Percentiles rank a stretch among this genome's conserved stretches.
Conservation (phyloP, 2,329 filamentous ascomycete genomes). For the Ascochyta clinopodiicola region DNA sequence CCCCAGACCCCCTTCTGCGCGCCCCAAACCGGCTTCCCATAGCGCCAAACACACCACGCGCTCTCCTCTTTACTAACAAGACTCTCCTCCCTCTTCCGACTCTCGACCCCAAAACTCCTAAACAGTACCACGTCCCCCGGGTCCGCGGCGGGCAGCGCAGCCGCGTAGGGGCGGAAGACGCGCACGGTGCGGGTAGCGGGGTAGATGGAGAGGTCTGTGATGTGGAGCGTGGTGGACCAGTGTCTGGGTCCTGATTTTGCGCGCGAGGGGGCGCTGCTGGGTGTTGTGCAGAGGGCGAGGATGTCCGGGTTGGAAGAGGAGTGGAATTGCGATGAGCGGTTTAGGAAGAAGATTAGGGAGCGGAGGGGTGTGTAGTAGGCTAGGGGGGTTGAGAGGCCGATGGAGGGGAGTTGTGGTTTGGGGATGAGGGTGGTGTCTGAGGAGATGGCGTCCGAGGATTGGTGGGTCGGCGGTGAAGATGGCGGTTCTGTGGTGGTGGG, state of each 20-base stretch:
- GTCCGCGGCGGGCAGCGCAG: conserved; percentile 50
- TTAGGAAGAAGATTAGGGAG: conserved; percentile 50
- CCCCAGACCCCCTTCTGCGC: conserved; percentile 34
- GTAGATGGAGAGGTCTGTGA: conserved; percentile 49
- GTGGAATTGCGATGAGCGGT: conserved; percentile 47
- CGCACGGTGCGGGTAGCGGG: conserved; percentile 44
- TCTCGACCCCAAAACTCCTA: conserved; percentile 53
- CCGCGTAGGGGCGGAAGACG: conserved; percentile 53
- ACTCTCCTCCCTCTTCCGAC: conserved; percentile 41
- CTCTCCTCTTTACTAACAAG: conserved; percentile 53
- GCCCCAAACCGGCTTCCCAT: conserved; percentile 38
- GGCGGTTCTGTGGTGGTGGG: conserved; percentile 12
- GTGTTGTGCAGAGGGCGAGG: conserved; percentile 52
- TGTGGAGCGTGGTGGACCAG: conserved; percentile 51
- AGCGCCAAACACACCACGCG: conserved; percentile 58
- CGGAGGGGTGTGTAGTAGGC: conserved; percentile 56
- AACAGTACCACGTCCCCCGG: conserved; percentile 55
- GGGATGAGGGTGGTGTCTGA: conserved; percentile 8
- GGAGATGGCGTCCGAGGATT: conserved; percentile 20
- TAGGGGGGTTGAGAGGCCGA: conserved; percentile 50
- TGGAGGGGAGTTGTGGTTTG: conserved; percentile 24
- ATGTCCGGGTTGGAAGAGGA: conserved; percentile 49
- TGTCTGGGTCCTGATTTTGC: conserved; percentile 53
- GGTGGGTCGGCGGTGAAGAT: conserved; percentile 16
- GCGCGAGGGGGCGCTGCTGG: conserved; percentile 41